These are phyloP conservation scores for Boletus hoseneyae DNA, from an alignment of 1,284 basidiomycete species.

Conservation along the genomic window DNA sequence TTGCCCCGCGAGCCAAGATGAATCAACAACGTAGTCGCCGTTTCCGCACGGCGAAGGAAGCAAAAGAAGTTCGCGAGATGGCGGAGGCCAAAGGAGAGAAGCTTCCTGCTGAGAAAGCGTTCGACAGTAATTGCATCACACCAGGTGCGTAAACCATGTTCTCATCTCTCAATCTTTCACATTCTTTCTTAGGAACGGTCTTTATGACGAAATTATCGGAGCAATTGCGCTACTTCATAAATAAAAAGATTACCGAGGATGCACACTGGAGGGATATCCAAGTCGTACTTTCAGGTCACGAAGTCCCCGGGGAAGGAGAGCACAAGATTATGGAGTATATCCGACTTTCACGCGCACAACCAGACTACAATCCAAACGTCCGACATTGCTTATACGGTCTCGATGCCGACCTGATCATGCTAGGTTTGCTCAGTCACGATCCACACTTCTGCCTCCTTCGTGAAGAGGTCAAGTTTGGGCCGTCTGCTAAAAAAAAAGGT, in stretches of 20 bases:
- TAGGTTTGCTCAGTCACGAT: constrained; percentile 95
- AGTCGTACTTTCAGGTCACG: constrained; percentile 97
- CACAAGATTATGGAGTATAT: constrained; percentile 99
- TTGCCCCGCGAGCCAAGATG: constrained; percentile 99
- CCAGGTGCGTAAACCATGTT: constrained; percentile 61
- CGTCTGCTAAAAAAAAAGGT: constrained; percentile 68
- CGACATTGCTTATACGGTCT: constrained; percentile 98
- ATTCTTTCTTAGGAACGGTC: constrained; percentile 67
- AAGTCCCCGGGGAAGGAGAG: constrained; percentile 98
- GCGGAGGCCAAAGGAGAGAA: constrained; percentile 88
- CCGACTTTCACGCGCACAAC: constrained; percentile 89
- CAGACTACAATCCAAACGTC: constrained; percentile 89
- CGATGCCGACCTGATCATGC: constrained; percentile 98
- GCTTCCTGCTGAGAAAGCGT: constrained; percentile 89
- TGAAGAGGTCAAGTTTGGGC: constrained; percentile 98
- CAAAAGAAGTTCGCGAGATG: constrained; percentile 82
- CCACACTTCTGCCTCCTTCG: constrained; percentile 97
- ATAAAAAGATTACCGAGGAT: constrained; percentile 96
- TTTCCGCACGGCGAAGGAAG: constrained; percentile 94
- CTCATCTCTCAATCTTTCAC: not conserved
- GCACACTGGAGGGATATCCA: constrained; percentile 90
- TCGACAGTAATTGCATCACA: constrained; percentile 99
- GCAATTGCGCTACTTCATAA: constrained; percentile 94
- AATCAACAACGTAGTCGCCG: constrained; percentile 96
- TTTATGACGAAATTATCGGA: constrained; percentile 93